Conservation (phyloP, 2,329 filamentous ascomycete genomes). For the Calonectria crousiana region DNA sequence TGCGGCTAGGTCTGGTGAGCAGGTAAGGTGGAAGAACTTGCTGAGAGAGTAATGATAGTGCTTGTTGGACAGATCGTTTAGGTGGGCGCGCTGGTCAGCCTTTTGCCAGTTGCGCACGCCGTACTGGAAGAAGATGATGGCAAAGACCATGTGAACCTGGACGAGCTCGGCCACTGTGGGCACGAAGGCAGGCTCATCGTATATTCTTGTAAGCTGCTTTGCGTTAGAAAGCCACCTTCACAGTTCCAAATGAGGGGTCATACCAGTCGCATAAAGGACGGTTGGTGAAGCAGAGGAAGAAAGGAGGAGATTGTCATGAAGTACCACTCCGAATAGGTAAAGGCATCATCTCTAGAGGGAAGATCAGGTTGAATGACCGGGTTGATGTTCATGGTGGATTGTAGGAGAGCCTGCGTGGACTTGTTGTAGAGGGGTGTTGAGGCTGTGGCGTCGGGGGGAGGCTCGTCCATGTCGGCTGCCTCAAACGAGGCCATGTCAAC, state of each 20-base stretch:
- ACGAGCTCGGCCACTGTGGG: constrained; percentile 75
- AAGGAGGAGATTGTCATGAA: constrained; percentile 80
- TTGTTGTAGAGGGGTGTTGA: constrained; percentile 72
- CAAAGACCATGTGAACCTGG: constrained; percentile 83
- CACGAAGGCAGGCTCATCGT: constrained; percentile 75
- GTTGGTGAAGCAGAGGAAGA: constrained; percentile 81
- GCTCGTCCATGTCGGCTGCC: constrained; percentile 74
- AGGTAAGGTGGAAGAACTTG: constrained; percentile 74
- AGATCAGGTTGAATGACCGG: constrained; percentile 69
- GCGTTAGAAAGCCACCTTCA: neutral
- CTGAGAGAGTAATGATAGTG: constrained; percentile 83
- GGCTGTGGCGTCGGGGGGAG: constrained; percentile 50
- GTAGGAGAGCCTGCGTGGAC: constrained; percentile 78
- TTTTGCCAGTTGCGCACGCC: constrained; percentile 76
- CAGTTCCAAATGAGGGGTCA: constrained; percentile 40
- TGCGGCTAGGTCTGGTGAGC: constrained; percentile 72
- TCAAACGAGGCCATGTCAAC: constrained; percentile 83
- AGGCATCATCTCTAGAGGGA: constrained; percentile 73
- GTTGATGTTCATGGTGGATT: constrained; percentile 72
- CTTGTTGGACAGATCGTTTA: constrained; percentile 76
- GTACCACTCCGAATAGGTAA: constrained; percentile 80
- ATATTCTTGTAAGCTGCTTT: constrained; percentile 70
- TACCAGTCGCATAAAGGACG: constrained; percentile 77
- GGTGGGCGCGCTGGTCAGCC: constrained; percentile 62
- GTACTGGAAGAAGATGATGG: constrained; percentile 82